Percentiles rank a stretch among this genome's conserved stretches.
Evolutionary conservation across 306 rosid genomes (phyloP).

Genomic region (Fragaria ananassa): DNA sequence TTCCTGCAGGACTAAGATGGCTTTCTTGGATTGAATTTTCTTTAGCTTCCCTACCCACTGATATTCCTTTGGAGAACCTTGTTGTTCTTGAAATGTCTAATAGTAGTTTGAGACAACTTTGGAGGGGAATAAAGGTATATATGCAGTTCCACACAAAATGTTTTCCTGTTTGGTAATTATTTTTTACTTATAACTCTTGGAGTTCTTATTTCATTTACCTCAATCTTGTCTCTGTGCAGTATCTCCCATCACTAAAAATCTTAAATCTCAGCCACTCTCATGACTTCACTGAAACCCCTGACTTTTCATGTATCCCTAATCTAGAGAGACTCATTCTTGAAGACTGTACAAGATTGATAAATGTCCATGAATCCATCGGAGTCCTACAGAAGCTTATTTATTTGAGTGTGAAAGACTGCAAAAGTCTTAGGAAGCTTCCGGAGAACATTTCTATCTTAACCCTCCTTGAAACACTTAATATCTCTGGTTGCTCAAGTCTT

Average conservation of each 20-base stretch:
- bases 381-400: not conserved
- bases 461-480: not conserved
- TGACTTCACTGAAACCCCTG: not conserved
- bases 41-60: not conserved
- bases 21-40: constrained; percentile 7
- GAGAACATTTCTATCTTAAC: not conserved
- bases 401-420: constrained; percentile 14
- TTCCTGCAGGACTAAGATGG: constrained; percentile 6
- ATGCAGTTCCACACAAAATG: too few species aligned
- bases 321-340: constrained; percentile 9
- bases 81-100: constrained; percentile 20
- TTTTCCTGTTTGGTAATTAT: too few species aligned
- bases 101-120: not conserved
- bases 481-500: constrained; percentile 13
- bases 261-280: constrained; percentile 22
- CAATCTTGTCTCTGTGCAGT: not conserved
- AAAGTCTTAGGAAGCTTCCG: not conserved
- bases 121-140: not conserved
- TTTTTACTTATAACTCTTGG: not conserved
- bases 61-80: not conserved
- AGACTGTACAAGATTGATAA: not conserved
- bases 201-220: too few species aligned
- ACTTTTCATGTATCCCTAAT: constrained; percentile 3
- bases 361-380: constrained; percentile 16
- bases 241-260: constrained; percentile 10